Evolutionary conservation across 192 early-diverging fungal genomes (phyloP).

Genomic region (Piromyces sp.): DNA sequence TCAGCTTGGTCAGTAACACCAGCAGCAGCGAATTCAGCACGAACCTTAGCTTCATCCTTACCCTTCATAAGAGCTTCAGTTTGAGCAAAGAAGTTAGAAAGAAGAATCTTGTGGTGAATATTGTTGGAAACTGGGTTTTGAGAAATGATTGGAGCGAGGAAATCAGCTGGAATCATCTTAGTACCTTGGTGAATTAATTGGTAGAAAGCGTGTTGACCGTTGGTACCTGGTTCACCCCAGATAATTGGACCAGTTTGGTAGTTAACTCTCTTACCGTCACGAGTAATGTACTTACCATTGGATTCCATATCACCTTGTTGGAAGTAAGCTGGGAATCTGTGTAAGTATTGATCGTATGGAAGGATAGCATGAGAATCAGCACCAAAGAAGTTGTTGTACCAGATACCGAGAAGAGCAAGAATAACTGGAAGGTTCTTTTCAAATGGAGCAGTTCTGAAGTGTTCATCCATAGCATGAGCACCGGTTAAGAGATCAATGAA

Average conservation of each 20-base stretch:
- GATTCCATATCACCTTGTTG: constrained; percentile 99
- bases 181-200: constrained; percentile 99
- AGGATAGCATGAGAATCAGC: constrained; percentile 84
- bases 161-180: constrained; percentile 81
- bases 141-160: constrained; percentile 82
- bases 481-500: constrained; percentile 78
- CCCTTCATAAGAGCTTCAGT: constrained; percentile 94
- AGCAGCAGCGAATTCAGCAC: constrained; percentile 60
- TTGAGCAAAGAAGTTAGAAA: constrained; percentile 99
- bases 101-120: constrained; percentile 82
- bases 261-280: constrained; percentile 58
- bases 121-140: constrained; percentile 77
- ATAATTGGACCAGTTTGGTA: constrained; percentile 92
- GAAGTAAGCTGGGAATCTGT: constrained; percentile 96
- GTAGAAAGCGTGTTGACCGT: constrained; percentile 99
- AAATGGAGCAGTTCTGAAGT: constrained; percentile 77
- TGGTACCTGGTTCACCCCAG: constrained; percentile 98
- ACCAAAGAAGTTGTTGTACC: constrained; percentile 99
- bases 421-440: constrained; percentile 88
- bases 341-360: constrained; percentile 98
- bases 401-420: constrained; percentile 73
- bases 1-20: constrained; percentile 13
- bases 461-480: constrained; percentile 90
- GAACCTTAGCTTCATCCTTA: constrained; percentile 62
- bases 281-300: constrained; percentile 87